Evolutionary conservation across 163 green algal species (phyloP).

Genomic region (Trebouxiophyceae sp.): DNA sequence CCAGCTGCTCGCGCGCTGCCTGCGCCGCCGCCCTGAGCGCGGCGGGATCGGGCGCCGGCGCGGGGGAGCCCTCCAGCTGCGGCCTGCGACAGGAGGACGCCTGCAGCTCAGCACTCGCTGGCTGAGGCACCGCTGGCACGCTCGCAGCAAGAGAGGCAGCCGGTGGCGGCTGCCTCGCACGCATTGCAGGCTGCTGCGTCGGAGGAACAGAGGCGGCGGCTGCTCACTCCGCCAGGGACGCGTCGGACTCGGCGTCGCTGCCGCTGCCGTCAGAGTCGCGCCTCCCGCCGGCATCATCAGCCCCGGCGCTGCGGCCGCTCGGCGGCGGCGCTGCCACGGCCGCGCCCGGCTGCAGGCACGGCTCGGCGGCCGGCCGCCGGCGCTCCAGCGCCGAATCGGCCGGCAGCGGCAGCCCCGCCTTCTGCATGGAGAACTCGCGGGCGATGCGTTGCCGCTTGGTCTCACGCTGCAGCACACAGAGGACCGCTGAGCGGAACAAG

Average conservation of each 20-base stretch:
- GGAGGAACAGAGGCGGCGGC: background rate
- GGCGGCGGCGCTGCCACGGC: background rate
- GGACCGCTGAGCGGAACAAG: too few species aligned
- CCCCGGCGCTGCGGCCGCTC: background rate
- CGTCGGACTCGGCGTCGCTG: background rate
- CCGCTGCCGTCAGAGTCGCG: background rate
- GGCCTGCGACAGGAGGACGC: too few species aligned
- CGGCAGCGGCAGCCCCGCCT: slow-evolving; percentile 29
- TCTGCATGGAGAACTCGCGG: slow-evolving; percentile 49
- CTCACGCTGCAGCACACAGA: slow-evolving; percentile 36
- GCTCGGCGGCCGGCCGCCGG: slow-evolving; percentile 5
- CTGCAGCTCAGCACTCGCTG: background rate
- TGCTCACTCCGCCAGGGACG: too few species aligned
- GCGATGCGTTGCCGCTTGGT: slow-evolving; percentile 66
- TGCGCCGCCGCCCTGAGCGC: too few species aligned
- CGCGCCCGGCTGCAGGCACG: background rate
- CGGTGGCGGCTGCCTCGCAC: background rate
- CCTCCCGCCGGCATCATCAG: background rate
- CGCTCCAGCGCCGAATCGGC: slow-evolving; percentile 10
- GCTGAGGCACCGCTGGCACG: background rate
- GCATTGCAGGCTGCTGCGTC: background rate
- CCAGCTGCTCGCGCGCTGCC: background rate
- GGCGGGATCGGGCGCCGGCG: too few species aligned
- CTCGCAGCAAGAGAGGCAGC: background rate
- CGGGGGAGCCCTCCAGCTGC: too few species aligned